Evolutionary conservation across 2,329 filamentous ascomycete genomes (phyloP), one percentile per base, ranked within the genome.

Genomic region (Xylariaceae sp.): DNA sequence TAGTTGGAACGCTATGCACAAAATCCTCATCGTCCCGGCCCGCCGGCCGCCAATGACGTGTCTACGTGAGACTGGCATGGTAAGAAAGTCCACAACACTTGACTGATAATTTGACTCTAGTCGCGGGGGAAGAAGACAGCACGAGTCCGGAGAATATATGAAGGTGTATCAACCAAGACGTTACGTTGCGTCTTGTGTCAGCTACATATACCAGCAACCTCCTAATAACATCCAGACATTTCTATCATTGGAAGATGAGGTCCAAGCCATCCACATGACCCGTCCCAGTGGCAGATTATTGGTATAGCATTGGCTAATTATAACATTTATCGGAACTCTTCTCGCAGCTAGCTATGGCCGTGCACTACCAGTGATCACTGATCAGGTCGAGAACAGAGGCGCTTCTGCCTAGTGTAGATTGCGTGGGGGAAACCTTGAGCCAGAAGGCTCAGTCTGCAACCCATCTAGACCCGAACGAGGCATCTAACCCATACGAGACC

Each of bases 401-500:
- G 29, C 42, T 30, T 37, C 35, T 46, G 42, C 53, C 47, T 43
- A 45, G 48, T 48, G 5, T 49, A 42, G 32, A 34, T 34, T 34
- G 5, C 32, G 32, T 37, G 35, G 35, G 35, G 35, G 12, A 52
- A 50, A 50, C 47, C 47, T 51, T 47, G 32, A 47, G 44, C 34
- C 44, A 47, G 52, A 56, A 58, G 40, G 40, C n/a, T 43, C 52
- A 50, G 50, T 40, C 29, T 43, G 26, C 31, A 45, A 34, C 55
- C 30, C 31, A 26, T 47, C 34, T 44, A 50, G 47, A 34, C 41
- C 48, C 30, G 40, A 45, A 32, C 34, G 45, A 35, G 50, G 51
- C 49, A 53, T 43, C 51, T 27, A 45, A 57, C 37, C 47, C 55
- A 56, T 57, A 37, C 29, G 47, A 42, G 9, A 11, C 35, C 41